Evolutionary conservation across 2,329 filamentous ascomycete genomes (phyloP), one percentile per base, ranked within the genome.

Genomic region (Seiridium unicorne): DNA sequence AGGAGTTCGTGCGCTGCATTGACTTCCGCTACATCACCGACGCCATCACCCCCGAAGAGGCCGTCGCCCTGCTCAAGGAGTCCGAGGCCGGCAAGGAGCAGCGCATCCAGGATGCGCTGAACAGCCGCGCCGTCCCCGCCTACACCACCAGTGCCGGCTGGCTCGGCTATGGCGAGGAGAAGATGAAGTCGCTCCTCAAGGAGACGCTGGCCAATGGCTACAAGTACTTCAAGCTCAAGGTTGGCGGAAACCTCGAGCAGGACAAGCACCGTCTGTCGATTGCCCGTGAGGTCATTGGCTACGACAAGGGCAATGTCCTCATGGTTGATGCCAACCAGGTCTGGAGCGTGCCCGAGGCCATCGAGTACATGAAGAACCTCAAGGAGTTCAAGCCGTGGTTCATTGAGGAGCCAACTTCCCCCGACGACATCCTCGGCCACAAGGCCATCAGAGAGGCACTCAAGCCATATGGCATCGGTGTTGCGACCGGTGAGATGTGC

Each of bases 21-120:
- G 93, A 97, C 77, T 97, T 97, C 80, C 84, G 93, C 55, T 97
- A 97, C 77, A 96, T 97, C 74, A 95, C 91, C 32, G 93, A 97
- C 76, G 92, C 92, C n/a, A 82, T 97, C 65, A 96, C 92, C 0
- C 91, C 91, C 0, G 89, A 92, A 46, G 93, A 97, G 74, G 92
- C 92, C 0, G 73, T 96, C 44, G 81, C 80, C 31, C 80, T 97
- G 71, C 80, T 97, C 49, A 84, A 82, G 67, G 84, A 84, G 69
- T 77, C 83, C 31, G 87, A 91, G 75, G 66, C 74, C 1, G 88
- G 86, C 44, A 96, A 96, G 80, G 80, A 83, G 42, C 78, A 86
- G 70, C 84, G 93, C 58, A 78, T 96, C 32, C 77, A 84, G 67
- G 91, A 96, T 66, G 93, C 92, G 0, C 82, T 92, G 69, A 76